Conservation (phyloP, 1,284 basidiomycete species). For the Phellinidium pouzarii region DNA sequence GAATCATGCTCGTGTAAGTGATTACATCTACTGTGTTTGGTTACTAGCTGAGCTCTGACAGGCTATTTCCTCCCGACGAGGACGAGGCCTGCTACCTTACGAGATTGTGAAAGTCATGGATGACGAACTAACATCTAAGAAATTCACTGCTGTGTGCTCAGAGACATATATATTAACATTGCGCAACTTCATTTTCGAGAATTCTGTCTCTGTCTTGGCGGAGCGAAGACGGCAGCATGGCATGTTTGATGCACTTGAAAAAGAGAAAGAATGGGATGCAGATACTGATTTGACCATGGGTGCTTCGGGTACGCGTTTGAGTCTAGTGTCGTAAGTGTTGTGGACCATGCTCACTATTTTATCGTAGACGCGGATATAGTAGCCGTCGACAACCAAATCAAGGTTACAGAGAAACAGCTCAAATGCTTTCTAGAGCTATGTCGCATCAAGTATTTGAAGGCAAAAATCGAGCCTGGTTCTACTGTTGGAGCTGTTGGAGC, state of each 20-base stretch:
- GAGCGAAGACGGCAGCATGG: conserved; percentile 68
- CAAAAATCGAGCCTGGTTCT: conserved; percentile 92
- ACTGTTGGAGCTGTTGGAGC: conserved; percentile 98
- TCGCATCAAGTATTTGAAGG: conserved; percentile 88
- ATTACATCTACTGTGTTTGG: not conserved
- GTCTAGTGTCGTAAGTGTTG: not conserved
- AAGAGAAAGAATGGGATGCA: conserved; percentile 72
- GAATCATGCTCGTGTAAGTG: conserved; percentile 77
- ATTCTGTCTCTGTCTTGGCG: conserved; percentile 67
- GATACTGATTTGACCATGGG: conserved; percentile 75
- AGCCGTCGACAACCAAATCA: conserved; percentile 83
- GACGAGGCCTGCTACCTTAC: conserved; percentile 76
- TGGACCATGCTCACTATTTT: not conserved
- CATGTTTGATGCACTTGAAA: conserved; percentile 80
- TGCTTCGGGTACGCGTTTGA: conserved; percentile 48
- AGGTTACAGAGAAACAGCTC: conserved; percentile 83
- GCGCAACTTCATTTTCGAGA: conserved; percentile 64
- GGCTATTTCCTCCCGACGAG: conserved; percentile 55
- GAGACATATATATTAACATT: conserved; percentile 74
- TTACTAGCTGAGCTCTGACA: conserved; percentile 26
- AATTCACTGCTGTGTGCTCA: conserved; percentile 68
- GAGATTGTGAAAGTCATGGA: conserved; percentile 79
- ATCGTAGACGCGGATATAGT: conserved; percentile 52
- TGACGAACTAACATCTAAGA: conserved; percentile 50
- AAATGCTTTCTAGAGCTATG: conserved; percentile 79